phyloP scores from a whole-genome alignment of 139 green algal species.

The Bryopsis sp. region DNA sequence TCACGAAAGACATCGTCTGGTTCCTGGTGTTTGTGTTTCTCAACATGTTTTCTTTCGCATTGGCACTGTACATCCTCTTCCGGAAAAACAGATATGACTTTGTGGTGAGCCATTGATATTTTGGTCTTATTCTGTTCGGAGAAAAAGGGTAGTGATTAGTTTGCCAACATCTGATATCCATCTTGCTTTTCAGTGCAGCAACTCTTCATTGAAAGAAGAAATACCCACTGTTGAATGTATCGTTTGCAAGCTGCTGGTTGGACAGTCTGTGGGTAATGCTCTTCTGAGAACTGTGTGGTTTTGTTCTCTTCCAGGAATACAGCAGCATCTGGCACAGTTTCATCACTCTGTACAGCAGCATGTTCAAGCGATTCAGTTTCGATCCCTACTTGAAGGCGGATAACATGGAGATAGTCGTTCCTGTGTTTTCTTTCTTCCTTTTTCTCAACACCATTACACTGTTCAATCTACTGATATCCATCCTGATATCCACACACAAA shows the following conservation, averaged over 20 bases:
- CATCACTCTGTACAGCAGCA: conserved; percentile 11
- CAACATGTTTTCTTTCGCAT: neutral
- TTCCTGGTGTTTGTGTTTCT: conserved; percentile 7
- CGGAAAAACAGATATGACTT: too few species aligned
- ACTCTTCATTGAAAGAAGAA: too few species aligned
- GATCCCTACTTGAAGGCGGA: conserved; percentile 6
- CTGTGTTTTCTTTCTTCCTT: conserved; percentile 10
- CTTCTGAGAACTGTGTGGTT: too few species aligned
- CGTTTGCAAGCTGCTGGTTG: too few species aligned
- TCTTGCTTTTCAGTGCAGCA: too few species aligned
- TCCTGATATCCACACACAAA: conserved; percentile 2
- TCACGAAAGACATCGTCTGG: neutral
- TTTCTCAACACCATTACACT: conserved; percentile 13
- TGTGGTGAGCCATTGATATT: too few species aligned
- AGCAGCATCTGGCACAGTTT: neutral
- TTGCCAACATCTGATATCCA: too few species aligned
- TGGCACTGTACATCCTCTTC: conserved; percentile 2
- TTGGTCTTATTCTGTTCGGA: too few species aligned
- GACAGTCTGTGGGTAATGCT: too few species aligned
- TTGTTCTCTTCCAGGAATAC: conserved; percentile 2
- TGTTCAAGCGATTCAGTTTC: conserved; percentile 19
- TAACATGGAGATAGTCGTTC: neutral
- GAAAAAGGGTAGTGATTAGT: too few species aligned
- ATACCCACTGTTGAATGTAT: too few species aligned
- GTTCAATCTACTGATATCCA: conserved; percentile 14